Base-by-base conservation (phyloP, 352 stramenopile species). In the Pythium dissotocum region DNA sequence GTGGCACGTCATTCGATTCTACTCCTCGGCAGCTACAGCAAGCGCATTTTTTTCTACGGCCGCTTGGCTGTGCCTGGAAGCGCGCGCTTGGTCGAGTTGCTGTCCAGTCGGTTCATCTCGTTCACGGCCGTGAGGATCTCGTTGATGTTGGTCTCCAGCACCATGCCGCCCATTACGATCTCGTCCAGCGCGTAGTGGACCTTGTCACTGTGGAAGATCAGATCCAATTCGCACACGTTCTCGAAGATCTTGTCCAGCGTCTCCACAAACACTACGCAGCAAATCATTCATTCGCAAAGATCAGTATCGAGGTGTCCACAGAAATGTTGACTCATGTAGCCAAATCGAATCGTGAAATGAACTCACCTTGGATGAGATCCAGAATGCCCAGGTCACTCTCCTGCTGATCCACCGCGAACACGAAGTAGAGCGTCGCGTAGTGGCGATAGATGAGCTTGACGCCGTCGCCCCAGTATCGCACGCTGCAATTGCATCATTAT, bases 101-200 rank as follows among this genome's bases (percentile, higher is more conserved):
- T 86, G 76, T 98, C 89, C 74, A 98, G 86, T 63, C 91, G 97
- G 65, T 97, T 97, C 87, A 99, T 98, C 78, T 99, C 97, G 75
- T 98, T 98, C 63, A 99, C 95, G 21, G 96, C 91, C 66, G 94
- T 93, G 65, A 99, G 82, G 70, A 99, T 97, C 54, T 97, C 81
- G 74, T 97, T 97, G 78, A 99, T 99, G 88, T 99, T 99, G 35
- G 97, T 99, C 79, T 99, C 97, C 32, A 99, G 84, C 52, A 99
- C 98, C 97, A 99, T 99, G 33, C 98, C 97, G 14, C 95, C 98
- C 97, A 99, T 99, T 48, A 99, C 97, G 72, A 99, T 99, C 82
- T 99, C 98, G 83, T 99, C 98, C 59, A 99, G 82, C 51, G 99
- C 93, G 73, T 98, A 98, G 70, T 98, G 92, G 28, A 98, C 83